phyloP scores from a whole-genome alignment of 257 asterid species.

The Prunella vulgaris region DNA sequence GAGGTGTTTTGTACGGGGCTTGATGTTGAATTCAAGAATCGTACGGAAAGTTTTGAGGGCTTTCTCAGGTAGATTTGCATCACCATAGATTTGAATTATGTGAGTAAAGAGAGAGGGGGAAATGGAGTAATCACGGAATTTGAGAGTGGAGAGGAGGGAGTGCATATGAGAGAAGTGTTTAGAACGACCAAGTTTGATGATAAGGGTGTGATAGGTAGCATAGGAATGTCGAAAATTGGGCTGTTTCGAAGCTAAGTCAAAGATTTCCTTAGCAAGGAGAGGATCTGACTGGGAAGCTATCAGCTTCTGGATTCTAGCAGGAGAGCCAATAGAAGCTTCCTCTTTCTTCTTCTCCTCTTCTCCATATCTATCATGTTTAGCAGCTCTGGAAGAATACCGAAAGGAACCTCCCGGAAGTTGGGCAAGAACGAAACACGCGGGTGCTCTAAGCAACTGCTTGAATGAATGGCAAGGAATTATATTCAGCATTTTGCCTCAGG shows the following conservation, averaged over 20 bases:
- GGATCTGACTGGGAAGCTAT: slow-evolving; percentile 75
- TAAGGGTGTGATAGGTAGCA: slow-evolving; percentile 58
- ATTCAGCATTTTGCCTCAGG: slow-evolving; percentile 1
- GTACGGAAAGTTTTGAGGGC: slow-evolving; percentile 72
- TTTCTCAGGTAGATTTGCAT: slow-evolving; percentile 60
- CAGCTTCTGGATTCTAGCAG: slow-evolving; percentile 59
- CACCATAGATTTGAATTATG: slow-evolving; percentile 77
- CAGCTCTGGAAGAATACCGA: slow-evolving; percentile 26
- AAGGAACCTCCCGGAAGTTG: slow-evolving; percentile 17
- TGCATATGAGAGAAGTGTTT: slow-evolving; percentile 67
- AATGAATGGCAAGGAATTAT: slow-evolving; percentile 8
- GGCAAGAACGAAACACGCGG: slow-evolving; percentile 7
- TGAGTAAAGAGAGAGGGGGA: slow-evolving; percentile 70
- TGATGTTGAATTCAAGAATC: slow-evolving; percentile 71
- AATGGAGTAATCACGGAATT: slow-evolving; percentile 39
- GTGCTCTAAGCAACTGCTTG: slow-evolving; percentile 20
- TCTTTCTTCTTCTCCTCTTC: slow-evolving; percentile 8
- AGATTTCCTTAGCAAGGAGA: slow-evolving; percentile 85
- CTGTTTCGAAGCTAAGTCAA: slow-evolving; percentile 68
- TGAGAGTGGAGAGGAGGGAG: slow-evolving; percentile 51
- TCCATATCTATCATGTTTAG: slow-evolving; percentile 10
- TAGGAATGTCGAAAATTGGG: slow-evolving; percentile 66
- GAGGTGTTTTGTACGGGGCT: slow-evolving; percentile 67
- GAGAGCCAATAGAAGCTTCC: slow-evolving; percentile 43
- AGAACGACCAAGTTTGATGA: slow-evolving; percentile 75